Percentiles rank a stretch among this genome's conserved stretches.
These are phyloP conservation scores for Picea sitchensis DNA, from an alignment of 75 land plant species.

Conservation along the genomic window DNA sequence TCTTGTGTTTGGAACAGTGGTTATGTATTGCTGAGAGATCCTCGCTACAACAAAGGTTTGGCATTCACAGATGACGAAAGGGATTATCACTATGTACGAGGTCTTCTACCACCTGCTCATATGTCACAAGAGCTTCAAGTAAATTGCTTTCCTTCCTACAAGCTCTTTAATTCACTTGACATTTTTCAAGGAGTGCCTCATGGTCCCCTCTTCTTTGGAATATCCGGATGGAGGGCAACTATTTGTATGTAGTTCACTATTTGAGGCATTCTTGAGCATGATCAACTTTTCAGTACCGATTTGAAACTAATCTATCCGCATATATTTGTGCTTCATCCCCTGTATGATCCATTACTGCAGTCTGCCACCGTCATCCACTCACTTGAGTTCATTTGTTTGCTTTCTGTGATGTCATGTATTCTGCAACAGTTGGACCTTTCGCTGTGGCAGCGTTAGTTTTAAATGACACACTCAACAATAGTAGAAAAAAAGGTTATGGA, in stretches of 20 bases:
- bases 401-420: background rate
- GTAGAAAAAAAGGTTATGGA: background rate
- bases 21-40: slow-evolving; percentile 33
- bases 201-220: no score
- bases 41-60: slow-evolving; percentile 44
- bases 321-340: background rate
- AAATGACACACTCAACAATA: no score
- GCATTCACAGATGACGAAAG: slow-evolving; percentile 34
- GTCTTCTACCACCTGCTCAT: slow-evolving; percentile 39
- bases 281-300: background rate
- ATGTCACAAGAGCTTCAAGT: slow-evolving; percentile 44
- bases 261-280: background rate
- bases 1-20: slow-evolving; percentile 20
- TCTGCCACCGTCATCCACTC: background rate
- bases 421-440: background rate
- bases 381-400: background rate
- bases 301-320: background rate
- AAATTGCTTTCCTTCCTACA: background rate
- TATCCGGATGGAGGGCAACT: no score
- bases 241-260: no score
- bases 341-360: background rate
- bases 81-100: slow-evolving; percentile 39
- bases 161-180: background rate
- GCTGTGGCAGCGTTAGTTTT: background rate
- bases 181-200: background rate